Conservation (phyloP, 2,329 filamentous ascomycete genomes). For the Xylaria sp. region DNA sequence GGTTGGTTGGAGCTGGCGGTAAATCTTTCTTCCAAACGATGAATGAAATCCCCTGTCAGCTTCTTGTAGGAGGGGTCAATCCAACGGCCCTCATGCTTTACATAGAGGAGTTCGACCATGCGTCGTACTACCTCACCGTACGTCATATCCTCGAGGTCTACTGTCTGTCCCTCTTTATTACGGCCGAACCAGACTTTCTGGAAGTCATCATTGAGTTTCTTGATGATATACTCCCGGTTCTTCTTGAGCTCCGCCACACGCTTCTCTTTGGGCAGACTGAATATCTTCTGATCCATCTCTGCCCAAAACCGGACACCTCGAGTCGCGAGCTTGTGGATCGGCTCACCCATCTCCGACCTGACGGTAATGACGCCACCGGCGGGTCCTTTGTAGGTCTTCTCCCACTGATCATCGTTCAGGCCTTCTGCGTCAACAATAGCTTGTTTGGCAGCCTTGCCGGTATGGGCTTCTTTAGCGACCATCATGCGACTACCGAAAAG, state of each 20-base stretch:
- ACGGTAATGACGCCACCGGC: constrained; percentile 97
- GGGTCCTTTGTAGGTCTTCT: constrained; percentile 90
- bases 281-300: constrained; percentile 99
- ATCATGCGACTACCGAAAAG: constrained; percentile 94
- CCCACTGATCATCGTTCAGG: constrained; percentile 85
- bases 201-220: constrained; percentile 95
- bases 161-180: constrained; percentile 81
- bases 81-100: constrained; percentile 91
- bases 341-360: constrained; percentile 98
- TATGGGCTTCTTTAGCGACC: constrained; percentile 92
- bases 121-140: constrained; percentile 88
- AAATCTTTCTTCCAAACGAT: constrained; percentile 96
- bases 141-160: constrained; percentile 95
- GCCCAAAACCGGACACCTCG: constrained; percentile 97
- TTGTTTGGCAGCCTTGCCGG: constrained; percentile 86
- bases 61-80: constrained; percentile 86
- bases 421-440: constrained; percentile 89
- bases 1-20: constrained; percentile 76
- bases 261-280: constrained; percentile 95
- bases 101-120: constrained; percentile 90
- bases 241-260: constrained; percentile 88
- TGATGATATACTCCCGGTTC: constrained; percentile 89
- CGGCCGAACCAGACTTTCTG: constrained; percentile 97
- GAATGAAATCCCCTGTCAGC: constrained; percentile 94
- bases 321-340: constrained; percentile 98